Base-by-base conservation (phyloP, 495 filamentous ascomycete genomes). In the Hypoxylon trugodes region DNA sequence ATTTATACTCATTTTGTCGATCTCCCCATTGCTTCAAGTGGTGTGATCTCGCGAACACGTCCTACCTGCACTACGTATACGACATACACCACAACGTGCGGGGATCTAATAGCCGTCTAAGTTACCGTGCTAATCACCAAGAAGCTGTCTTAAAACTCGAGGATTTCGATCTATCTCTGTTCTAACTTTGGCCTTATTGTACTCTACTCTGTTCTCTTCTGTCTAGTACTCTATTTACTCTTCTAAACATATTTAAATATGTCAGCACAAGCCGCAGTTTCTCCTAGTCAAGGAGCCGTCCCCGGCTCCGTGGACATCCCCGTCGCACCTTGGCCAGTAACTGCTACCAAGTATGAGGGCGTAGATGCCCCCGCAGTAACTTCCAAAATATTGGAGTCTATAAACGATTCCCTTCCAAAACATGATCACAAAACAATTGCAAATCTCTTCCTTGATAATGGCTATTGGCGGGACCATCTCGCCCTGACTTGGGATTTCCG, bases 391-490 rank as follows among this genome's bases (percentile, higher is more conserved):
- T 65, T 86, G 38, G 52, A 72, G 1, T 57, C 73, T 8, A 74
- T 89, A 47, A 90, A 88, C 57, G 46, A 70, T 3, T 69, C 72
- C 2, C 69, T 89, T 5, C 58, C 65, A 1, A 65, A 58, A 2
- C 69, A 68, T 9, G 74, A 86, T 46, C 64, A 72, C 13, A 67
- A 68, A 2, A 64, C 66, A 2, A 30, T 78, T 18, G 69, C 74
- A 3, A 48, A 61, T 4, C 74, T 89, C 4, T 89, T 90, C 65
- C 71, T 85, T 12, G 68, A 76, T 3, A 77, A 83, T 33, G 80
- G 81, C 6, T 90, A 84, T 74, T 89, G 87, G 86, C 79, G 86
- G 4, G 87, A 89, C 50, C 84, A 87, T 62, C 76, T 88, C 1
- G 82, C 76, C 6, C 53, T 89, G 7, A 80, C 83, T 22, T 90